phyloP scores from a whole-genome alignment of 2,329 filamentous ascomycete genomes.

The Periconia macrospinosa region DNA sequence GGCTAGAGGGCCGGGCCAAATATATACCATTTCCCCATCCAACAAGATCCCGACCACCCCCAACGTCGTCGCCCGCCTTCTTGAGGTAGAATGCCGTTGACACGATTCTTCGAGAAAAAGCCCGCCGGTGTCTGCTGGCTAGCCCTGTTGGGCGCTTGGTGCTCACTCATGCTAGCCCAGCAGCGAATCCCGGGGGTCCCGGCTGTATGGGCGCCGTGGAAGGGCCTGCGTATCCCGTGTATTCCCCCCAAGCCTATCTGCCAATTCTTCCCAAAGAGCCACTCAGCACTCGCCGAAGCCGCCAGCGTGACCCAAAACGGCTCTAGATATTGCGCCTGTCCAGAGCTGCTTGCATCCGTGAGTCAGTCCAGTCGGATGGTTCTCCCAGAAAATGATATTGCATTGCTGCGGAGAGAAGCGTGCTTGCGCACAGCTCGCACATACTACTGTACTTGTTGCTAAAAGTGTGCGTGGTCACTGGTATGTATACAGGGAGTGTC shows the following conservation, averaged over 20 bases:
- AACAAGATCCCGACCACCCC: no score
- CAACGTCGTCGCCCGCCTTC: neutral
- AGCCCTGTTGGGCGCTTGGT: constrained; percentile 10
- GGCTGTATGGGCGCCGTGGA: constrained; percentile 10
- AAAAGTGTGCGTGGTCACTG: no score
- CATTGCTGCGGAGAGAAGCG: constrained; percentile 1
- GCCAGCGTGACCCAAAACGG: constrained; percentile 12
- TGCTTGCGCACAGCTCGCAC: no score
- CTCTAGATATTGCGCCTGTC: neutral
- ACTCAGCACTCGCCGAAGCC: constrained; percentile 5
- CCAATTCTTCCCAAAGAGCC: neutral
- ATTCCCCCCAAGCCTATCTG: neutral
- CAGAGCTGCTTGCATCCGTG: neutral
- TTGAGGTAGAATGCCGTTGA: neutral
- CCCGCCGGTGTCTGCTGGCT: constrained; percentile 12
- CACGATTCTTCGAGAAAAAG: constrained; percentile 31
- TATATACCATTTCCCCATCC: constrained; percentile 17
- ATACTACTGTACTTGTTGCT: no score
- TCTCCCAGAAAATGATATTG: neutral
- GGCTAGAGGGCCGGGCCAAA: constrained; percentile 25
- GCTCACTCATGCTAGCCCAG: constrained; percentile 1
- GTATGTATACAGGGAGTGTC: no score
- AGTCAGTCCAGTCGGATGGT: neutral
- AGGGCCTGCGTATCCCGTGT: constrained; percentile 7
- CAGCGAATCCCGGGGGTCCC: constrained; percentile 11